These are phyloP conservation scores for Poa pratensis DNA, from an alignment of 176 grass and related monocot species.

Conservation along the genomic window DNA sequence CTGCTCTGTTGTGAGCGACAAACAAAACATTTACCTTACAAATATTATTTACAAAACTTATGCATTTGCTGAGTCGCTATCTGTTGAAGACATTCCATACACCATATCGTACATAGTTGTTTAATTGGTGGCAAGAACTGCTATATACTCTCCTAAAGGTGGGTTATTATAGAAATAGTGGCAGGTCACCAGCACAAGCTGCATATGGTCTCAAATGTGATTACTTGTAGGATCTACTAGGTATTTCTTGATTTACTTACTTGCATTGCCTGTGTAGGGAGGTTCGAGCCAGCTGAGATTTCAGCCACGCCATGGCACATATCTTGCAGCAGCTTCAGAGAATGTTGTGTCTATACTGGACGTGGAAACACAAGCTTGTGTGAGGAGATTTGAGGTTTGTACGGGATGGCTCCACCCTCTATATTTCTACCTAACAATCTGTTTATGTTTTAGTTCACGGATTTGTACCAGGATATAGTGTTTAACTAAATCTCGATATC, in stretches of 20 bases:
- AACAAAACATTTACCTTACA: background rate
- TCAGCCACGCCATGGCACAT: slow-evolving; percentile 70
- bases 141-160: background rate
- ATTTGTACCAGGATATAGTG: background rate
- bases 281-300: slow-evolving; percentile 90
- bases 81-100: background rate
- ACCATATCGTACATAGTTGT: background rate
- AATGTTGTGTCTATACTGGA: slow-evolving; percentile 80
- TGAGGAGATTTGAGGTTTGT: slow-evolving; percentile 62
- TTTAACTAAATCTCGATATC: background rate
- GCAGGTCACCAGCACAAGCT: slow-evolving; percentile 15
- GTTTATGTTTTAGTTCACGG: background rate
- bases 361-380: slow-evolving; percentile 77
- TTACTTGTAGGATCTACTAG: background rate
- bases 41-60: background rate
- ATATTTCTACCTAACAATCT: slow-evolving; percentile 12
- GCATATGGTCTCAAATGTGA: slow-evolving; percentile 26
- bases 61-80: background rate
- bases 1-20: background rate
- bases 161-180: background rate
- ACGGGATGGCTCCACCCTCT: background rate
- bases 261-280: slow-evolving; percentile 53
- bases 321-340: slow-evolving; percentile 76
- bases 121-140: slow-evolving; percentile 4
- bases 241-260: slow-evolving; percentile 37